Base-by-base conservation (phyloP, 148 eudicot genomes). In the Rhododendron henanense region DNA sequence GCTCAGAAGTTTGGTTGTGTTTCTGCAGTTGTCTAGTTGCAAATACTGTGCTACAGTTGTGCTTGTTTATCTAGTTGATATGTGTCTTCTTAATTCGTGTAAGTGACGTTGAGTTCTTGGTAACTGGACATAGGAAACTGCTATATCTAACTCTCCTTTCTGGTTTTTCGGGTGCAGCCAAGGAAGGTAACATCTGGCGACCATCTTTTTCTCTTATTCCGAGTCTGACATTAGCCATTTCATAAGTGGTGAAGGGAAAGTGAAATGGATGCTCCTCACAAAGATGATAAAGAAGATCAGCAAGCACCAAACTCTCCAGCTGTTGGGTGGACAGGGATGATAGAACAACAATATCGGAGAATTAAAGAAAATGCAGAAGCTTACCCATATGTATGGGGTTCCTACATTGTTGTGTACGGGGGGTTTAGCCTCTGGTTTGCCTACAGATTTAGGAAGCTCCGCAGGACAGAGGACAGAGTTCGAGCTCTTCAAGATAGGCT, bases 331-430 rank as follows among this genome's bases (percentile, higher is more conserved):
- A 86, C 61, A 57, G 88, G 86, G 65, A 88, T 73, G 83, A 55
- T 95, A 10, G 89, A 88, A 85, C 91, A 89, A 18, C 91, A 87
- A 50, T 96, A 92, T 80, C 87, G 88, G 84, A 91, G 87, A 87
- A 89, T 92, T 4, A 96, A 89, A 90, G 92, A 90, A 85, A 86
- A 96, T 85, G 98, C 94, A 63, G 94, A 93, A 88, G 81, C 97
- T 25, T 96, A 94, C 82, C 98, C 98, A 2, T 95, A 92, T 86
- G 98, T 95, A 4, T 96, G 99, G 97, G 94, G 90, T 50, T 94
- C 99, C 50, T 96, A 96, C 84, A 75, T 85, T 13, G 86, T 95
- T 67, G 98, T 94, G n/a, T 95, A 96, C 75, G 96, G 97, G 23
- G 95, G 95, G 19, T 89, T 96, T 88, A 95, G 94, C n/a, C 89